Conservation (phyloP, 305 asterid genomes). For the Fraxinus albicans region DNA sequence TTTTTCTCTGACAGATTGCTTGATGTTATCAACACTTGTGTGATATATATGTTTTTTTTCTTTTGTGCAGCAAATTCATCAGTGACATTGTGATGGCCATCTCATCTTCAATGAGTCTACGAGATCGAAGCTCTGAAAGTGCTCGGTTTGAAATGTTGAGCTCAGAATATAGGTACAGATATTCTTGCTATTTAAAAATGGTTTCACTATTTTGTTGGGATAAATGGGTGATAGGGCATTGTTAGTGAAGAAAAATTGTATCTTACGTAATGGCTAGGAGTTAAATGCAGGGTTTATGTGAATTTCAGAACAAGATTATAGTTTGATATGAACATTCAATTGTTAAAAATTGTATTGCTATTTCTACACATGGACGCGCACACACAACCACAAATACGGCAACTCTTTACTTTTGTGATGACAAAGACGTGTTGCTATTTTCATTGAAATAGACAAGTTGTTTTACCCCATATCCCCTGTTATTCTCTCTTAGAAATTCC, state of each 20-base stretch:
- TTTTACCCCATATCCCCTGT: neutral
- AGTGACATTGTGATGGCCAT: conserved; percentile 86
- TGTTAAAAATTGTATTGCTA: neutral
- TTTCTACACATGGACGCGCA: neutral
- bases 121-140: conserved; percentile 91
- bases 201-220: neutral
- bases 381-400: neutral
- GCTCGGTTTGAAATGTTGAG: conserved; percentile 93
- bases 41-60: neutral
- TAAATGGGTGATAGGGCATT: neutral
- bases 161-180: conserved; percentile 73
- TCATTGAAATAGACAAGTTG: neutral
- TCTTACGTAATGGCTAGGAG: neutral
- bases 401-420: neutral
- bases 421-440: neutral
- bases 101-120: conserved; percentile 77
- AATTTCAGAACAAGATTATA: neutral
- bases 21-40: conserved; percentile 17
- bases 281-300: neutral
- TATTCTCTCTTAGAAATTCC: neutral
- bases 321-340: neutral
- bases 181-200: conserved; percentile 1
- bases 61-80: conserved; percentile 74
- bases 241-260: neutral
- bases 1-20: conserved; percentile 21